A percentile compares a stretch with the other conserved stretches of the same genome.
Evolutionary conservation across 176 grass and related monocot genomes (phyloP).

Genomic region (Saccharum spontaneum): DNA sequence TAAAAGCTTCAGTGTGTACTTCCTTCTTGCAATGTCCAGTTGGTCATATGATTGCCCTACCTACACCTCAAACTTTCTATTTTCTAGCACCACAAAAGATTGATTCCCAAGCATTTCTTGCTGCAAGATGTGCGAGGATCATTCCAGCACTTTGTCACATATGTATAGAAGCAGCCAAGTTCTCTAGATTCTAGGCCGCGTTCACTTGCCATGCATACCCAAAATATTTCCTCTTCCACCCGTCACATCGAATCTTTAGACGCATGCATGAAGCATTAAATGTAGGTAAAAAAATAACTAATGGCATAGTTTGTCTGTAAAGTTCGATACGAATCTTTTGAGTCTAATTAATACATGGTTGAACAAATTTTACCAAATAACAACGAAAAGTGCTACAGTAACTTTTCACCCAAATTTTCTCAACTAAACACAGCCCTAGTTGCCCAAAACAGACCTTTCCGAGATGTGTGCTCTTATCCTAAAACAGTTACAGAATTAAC

Average conservation of each 20-base stretch:
- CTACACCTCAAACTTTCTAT: neutral
- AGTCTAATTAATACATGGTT: too few species aligned
- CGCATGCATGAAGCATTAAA: too few species aligned
- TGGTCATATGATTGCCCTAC: slow-evolving; percentile 25
- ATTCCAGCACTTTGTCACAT: slow-evolving; percentile 6
- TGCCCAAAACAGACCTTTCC: neutral
- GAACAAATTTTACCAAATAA: too few species aligned
- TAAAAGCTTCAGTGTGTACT: slow-evolving; percentile 23
- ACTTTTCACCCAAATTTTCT: too few species aligned
- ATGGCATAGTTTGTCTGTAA: too few species aligned
- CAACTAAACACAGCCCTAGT: too few species aligned
- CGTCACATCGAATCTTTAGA: too few species aligned
- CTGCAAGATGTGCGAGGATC: neutral
- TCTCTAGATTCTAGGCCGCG: neutral
- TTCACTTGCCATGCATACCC: too few species aligned
- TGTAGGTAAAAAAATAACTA: too few species aligned
- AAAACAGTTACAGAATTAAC: neutral
- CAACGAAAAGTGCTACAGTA: too few species aligned
- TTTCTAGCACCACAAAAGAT: neutral
- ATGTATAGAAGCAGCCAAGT: neutral
- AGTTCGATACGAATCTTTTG: too few species aligned
- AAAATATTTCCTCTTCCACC: too few species aligned
- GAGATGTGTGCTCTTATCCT: neutral
- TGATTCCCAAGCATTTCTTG: slow-evolving; percentile 17
- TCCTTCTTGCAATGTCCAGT: slow-evolving; percentile 24